Evolutionary conservation across 495 filamentous ascomycete genomes (phyloP).

Genomic region (Xanthoparmelia taractica): DNA sequence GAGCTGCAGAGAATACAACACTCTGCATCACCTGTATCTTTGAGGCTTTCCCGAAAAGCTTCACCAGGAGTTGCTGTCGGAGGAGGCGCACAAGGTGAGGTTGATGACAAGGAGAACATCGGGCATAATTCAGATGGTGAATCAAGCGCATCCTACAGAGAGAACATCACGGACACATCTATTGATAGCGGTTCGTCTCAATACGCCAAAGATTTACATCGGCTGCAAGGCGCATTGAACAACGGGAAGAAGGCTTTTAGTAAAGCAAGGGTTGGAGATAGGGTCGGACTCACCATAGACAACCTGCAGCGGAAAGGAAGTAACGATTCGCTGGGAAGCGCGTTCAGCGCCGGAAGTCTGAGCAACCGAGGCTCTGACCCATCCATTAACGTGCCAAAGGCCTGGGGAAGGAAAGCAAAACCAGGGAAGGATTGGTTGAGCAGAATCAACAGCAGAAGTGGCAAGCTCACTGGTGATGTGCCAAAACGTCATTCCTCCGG

Average conservation of each 20-base stretch:
- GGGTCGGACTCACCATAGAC: constrained; percentile 37
- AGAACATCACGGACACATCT: constrained; percentile 31
- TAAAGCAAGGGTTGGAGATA: constrained; percentile 35
- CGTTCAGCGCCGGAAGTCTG: constrained; percentile 26
- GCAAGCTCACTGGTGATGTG: constrained; percentile 20
- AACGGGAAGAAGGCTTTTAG: constrained; percentile 42
- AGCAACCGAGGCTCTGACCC: constrained; percentile 40
- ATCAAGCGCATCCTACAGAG: constrained; percentile 28
- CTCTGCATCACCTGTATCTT: constrained; percentile 20
- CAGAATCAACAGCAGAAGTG: constrained; percentile 26
- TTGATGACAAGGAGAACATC: constrained; percentile 18
- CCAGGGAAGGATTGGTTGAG: constrained; percentile 48
- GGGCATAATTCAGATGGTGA: constrained; percentile 18
- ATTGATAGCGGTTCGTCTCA: constrained; percentile 33
- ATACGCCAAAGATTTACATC: constrained; percentile 39
- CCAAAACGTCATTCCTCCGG: constrained; percentile 25
- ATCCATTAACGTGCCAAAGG: constrained; percentile 46
- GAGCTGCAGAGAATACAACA: constrained; percentile 16
- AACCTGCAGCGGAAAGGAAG: constrained; percentile 38
- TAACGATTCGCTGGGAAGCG: constrained; percentile 28
- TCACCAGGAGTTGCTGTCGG: constrained; percentile 28
- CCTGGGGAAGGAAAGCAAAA: constrained; percentile 52
- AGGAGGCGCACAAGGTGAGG: constrained; percentile 15
- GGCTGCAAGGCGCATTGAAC: constrained; percentile 36
- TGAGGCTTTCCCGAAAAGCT: constrained; percentile 20